Evolutionary conservation across 768 basidiomycete species (phyloP).

Genomic region (Hemileccinum impolitum): DNA sequence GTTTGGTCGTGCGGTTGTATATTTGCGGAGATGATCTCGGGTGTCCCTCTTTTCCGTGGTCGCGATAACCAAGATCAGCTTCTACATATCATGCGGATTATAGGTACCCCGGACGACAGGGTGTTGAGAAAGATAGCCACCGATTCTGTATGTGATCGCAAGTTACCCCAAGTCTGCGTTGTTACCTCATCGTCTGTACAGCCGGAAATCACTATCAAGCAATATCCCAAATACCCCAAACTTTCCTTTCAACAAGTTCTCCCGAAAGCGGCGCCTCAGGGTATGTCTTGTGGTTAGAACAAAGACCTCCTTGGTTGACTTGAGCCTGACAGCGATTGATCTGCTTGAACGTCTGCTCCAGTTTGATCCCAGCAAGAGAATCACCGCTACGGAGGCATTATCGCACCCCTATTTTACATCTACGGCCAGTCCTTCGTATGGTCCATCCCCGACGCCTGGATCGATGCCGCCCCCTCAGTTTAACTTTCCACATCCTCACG

Average conservation of each 20-base stretch:
- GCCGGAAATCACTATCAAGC: conserved; percentile 83
- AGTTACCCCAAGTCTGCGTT: not conserved
- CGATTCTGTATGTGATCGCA: conserved; percentile 66
- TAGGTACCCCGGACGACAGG: conserved; percentile 90
- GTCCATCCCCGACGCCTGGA: conserved; percentile 39
- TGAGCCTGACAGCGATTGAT: conserved; percentile 62
- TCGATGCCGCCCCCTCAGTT: conserved; percentile 68
- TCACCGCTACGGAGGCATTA: conserved; percentile 88
- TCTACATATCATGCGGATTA: conserved; percentile 95
- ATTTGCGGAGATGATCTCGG: conserved; percentile 99
- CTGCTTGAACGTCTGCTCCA: conserved; percentile 92
- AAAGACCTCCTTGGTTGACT: conserved; percentile 1
- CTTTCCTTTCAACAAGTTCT: conserved; percentile 78
- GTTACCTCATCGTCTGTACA: conserved; percentile 25
- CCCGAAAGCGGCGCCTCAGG: conserved; percentile 83
- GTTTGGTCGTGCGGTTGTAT: conserved; percentile 99
- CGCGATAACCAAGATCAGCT: conserved; percentile 97
- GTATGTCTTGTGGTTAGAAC: conserved; percentile 34
- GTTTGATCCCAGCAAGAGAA: conserved; percentile 90
- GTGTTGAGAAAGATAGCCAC: conserved; percentile 84
- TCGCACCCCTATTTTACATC: conserved; percentile 88
- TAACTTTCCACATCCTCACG: conserved; percentile 64
- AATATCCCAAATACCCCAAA: conserved; percentile 84
- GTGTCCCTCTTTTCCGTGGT: conserved; percentile 94
- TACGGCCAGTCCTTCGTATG: conserved; percentile 34